Evolutionary conservation across 2,329 filamentous ascomycete species (phyloP), one percentile per base, ranked within the genome.

Genomic region (Cordyceps pruinosa): DNA sequence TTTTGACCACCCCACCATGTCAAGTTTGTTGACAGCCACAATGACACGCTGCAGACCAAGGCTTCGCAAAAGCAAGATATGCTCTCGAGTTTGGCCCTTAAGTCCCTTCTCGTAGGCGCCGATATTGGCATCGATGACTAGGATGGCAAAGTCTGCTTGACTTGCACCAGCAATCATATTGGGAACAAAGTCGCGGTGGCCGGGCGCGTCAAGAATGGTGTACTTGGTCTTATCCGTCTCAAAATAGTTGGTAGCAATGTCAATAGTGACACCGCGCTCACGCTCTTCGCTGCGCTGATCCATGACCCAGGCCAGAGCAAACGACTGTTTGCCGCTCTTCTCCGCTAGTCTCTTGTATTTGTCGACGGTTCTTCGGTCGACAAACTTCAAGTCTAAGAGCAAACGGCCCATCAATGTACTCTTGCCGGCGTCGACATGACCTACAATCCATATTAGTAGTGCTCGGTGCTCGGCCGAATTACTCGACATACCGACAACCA

Each of bases 141-240:
- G 77, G 1, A 99, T 88, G 0, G 92, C 94, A 71, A 97, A 94
- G 69, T 99, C 94, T 10, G 94, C 95, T 72, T 97, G 93, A 59
- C 89, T 94, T 4, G 93, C 91, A 15, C 94, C 94, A 2, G 93
- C 93, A 69, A 99, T 97, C 94, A 99, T 99, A 70, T 97, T 99
- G 1, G 94, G 94, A 21, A 99, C 91, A 68, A 97, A 99, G 69
- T 99, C 94, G 60, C 86, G 83, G 71, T 99, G 94, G 0, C 94
- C 94, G 0, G 94, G 94, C 0, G 94, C 93, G 69, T 99, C 94
- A 5, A 99, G 79, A 46, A 99, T 96, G 1, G 94, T 97, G 67
- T 97, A 97, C 12, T 81, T 82, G 0, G 90, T 94, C 52, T 81
- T 87, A 1, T 89, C 85, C 0, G 95, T 99, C 68, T 95, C 89